Conservation (phyloP, 2,329 filamentous ascomycete species). For the Sporothrix euskadiensis region DNA sequence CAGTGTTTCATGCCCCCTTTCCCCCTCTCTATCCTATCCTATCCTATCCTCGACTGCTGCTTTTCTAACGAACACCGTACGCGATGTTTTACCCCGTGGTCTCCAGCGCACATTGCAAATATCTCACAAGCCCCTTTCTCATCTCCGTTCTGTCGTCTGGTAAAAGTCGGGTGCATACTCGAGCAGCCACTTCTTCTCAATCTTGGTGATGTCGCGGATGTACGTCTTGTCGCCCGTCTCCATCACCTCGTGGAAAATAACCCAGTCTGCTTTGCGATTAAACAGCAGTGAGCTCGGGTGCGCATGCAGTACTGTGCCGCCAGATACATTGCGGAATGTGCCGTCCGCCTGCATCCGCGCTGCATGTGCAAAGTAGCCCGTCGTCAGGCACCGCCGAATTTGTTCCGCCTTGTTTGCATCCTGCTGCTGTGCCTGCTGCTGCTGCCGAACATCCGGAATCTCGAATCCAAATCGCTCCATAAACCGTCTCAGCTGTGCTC, state of each 20-base stretch:
- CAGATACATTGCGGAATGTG: conserved; percentile 81
- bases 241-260: conserved; percentile 91
- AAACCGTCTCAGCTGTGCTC: conserved; percentile 82
- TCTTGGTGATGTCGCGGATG: conserved; percentile 88
- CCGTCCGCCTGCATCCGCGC: conserved; percentile 94
- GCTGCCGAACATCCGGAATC: conserved; percentile 46
- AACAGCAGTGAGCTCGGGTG: conserved; percentile 95
- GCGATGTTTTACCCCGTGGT: background rate
- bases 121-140: background rate
- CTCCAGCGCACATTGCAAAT: background rate
- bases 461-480: conserved; percentile 84
- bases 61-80: background rate
- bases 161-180: conserved; percentile 89
- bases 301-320: conserved; percentile 74
- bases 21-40: background rate
- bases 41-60: background rate
- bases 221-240: conserved; percentile 86
- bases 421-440: conserved; percentile 32
- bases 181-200: conserved; percentile 87
- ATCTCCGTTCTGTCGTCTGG: conserved; percentile 40
- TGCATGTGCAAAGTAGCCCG: conserved; percentile 90
- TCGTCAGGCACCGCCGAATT: conserved; percentile 80
- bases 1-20: conserved; percentile 8
- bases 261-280: conserved; percentile 94
- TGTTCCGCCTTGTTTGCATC: conserved; percentile 59